phyloP scores from a whole-genome alignment of 495 filamentous ascomycete species.

The Bacidia rubella region DNA sequence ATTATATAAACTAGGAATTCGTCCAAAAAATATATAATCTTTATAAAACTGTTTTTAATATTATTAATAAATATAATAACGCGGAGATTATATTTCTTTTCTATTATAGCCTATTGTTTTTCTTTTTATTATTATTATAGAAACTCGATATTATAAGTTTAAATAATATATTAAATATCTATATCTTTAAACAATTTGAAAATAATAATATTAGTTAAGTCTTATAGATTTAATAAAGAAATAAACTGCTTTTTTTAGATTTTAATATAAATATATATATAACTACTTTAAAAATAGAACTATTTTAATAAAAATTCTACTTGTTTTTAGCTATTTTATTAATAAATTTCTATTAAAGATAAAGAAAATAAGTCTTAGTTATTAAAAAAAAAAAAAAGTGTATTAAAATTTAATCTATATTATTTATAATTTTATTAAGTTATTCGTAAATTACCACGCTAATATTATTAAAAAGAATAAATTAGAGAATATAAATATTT shows the following conservation, averaged over 20 bases:
- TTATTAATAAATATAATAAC: not conserved
- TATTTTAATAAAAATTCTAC: not conserved
- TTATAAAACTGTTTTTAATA: conserved; percentile 1
- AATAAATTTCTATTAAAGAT: too few relatives aligned
- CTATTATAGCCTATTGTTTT: not conserved
- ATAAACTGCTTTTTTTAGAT: not conserved
- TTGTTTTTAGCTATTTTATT: too few relatives aligned
- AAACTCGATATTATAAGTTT: not conserved
- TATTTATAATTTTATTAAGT: not conserved
- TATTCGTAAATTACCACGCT: too few relatives aligned
- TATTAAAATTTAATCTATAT: not conserved
- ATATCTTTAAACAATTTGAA: too few relatives aligned
- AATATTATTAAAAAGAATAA: too few relatives aligned
- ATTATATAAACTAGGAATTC: not conserved
- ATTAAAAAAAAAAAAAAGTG: not conserved
- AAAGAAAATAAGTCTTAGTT: too few relatives aligned
- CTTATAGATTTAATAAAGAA: too few relatives aligned
- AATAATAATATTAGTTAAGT: not conserved
- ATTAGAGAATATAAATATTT: too few relatives aligned
- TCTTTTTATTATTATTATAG: not conserved
- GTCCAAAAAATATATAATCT: not conserved
- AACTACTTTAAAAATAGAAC: not conserved
- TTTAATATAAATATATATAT: too few relatives aligned
- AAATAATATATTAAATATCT: too few relatives aligned
- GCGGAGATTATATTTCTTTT: not conserved